Base-by-base conservation (phyloP, 129 eudicot species). In the Erigeron canadensis region DNA sequence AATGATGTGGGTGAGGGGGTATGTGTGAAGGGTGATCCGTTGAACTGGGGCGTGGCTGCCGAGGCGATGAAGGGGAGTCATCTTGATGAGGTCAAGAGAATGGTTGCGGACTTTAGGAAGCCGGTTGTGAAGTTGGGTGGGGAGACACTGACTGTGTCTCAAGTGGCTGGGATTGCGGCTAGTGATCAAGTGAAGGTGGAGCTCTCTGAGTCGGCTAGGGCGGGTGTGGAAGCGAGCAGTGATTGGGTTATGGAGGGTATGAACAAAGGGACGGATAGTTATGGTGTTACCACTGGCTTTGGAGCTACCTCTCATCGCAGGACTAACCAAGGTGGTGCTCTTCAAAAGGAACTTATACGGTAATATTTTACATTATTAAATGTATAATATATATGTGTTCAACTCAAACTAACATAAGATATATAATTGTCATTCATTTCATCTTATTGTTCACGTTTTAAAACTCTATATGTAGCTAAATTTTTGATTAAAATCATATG, bases 171-270 rank as follows among this genome's bases (percentile, higher is more conserved):
- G 51, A 80, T 90, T 0, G 86, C 97, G 2, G 81, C 84, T 1
- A 81, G 77, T 55, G 63, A 65, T 51, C 81, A 10, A 21, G 80
- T 87, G 53, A 84, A 57, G 77, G 97, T 90, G 77, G 95, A 87
- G 91, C 77, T 90, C 58, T 79, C 91, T 40, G 97, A 90, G 81
- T 40, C 74, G 18, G 86, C 84, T 0, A 81, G 89, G 74, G 86
- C 85, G 1, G 88, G 90, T 8, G 88, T 85, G 46, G 81, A 81
- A 75, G 95, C 95, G 10, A 87, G 95, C 16, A 85, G 96, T 62
- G 96, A 88, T 10, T 88, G 96, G 96, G 88, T 88, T 34, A 85
- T 88, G 91, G 96, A 88, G 56, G 85, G 96, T 54, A 83, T 88
- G 91, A 79, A 69, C 9, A 85, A 85, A 40, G 96, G 96, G 43